phyloP scores from a whole-genome alignment of 1,284 basidiomycete species.

The Boletellus sp. region DNA sequence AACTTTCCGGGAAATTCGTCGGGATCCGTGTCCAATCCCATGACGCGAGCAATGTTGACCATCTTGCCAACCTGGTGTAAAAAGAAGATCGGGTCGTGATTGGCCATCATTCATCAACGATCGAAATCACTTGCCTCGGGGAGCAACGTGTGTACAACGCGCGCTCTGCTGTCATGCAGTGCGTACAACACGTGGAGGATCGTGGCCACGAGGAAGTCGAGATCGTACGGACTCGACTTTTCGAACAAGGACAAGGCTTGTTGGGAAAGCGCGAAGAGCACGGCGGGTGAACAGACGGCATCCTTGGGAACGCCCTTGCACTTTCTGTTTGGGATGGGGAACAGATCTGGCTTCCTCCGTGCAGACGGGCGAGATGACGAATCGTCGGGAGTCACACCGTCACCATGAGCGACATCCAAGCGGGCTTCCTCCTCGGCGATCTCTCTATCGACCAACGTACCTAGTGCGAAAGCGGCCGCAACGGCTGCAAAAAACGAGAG shows the following conservation, averaged over 20 bases:
- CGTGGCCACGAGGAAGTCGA: slow-evolving; percentile 50
- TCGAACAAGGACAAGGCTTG: slow-evolving; percentile 45
- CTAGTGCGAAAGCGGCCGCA: slow-evolving; percentile 53
- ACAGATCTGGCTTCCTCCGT: slow-evolving; percentile 25
- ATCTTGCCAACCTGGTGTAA: slow-evolving; percentile 57
- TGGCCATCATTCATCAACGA: slow-evolving; percentile 27
- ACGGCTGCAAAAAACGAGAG: slow-evolving; percentile 58
- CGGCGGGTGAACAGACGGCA: slow-evolving; percentile 31
- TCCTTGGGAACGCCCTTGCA: slow-evolving; percentile 29
- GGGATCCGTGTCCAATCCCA: slow-evolving; percentile 60
- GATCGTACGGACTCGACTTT: slow-evolving; percentile 39
- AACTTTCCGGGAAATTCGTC: slow-evolving; percentile 45
- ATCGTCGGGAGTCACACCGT: slow-evolving; percentile 19
- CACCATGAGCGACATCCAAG: slow-evolving; percentile 20
- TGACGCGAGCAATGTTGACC: slow-evolving; percentile 58
- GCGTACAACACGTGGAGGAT: slow-evolving; percentile 53
- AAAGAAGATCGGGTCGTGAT: slow-evolving; percentile 10
- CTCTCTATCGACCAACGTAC: slow-evolving; percentile 40
- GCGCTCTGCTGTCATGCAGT: slow-evolving; percentile 46
- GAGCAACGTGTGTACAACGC: slow-evolving; percentile 37
- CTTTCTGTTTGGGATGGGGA: slow-evolving; percentile 18
- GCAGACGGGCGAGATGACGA: slow-evolving; percentile 21
- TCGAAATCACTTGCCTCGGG: slow-evolving; percentile 30
- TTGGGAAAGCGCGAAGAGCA: slow-evolving; percentile 44
- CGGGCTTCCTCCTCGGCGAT: slow-evolving; percentile 28